Percentiles rank a stretch among this genome's conserved stretches.
phyloP scores from a whole-genome alignment of 768 basidiomycete genomes.

The Boletus huronensis region DNA sequence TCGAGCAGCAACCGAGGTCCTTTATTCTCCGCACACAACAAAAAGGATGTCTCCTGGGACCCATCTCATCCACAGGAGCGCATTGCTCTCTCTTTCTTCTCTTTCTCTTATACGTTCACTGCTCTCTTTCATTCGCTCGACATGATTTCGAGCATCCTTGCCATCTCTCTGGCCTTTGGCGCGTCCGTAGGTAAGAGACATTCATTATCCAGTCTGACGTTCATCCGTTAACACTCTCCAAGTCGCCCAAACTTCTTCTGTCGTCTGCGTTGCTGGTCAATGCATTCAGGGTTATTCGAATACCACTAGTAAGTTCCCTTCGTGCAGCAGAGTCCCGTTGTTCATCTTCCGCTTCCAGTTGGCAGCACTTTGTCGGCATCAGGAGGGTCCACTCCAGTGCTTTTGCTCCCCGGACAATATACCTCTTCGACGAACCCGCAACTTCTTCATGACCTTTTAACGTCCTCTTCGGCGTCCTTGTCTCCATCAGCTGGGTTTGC shows the following conservation, averaged over 20 bases:
- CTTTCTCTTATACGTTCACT: constrained; percentile 17
- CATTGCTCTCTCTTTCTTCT: constrained; percentile 21
- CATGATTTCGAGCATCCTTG: constrained; percentile 41
- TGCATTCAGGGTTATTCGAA: constrained; percentile 79
- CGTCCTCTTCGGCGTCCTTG: constrained; percentile 58
- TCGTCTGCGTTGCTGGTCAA: constrained; percentile 87
- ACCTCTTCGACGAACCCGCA: constrained; percentile 67
- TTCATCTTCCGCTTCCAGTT: constrained; percentile 42
- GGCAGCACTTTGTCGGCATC: constrained; percentile 62
- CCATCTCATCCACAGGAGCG: constrained; percentile 15
- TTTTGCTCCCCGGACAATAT: constrained; percentile 77
- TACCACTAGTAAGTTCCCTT: constrained; percentile 51
- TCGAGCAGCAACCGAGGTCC: constrained; percentile 18
- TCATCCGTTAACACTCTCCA: background rate
- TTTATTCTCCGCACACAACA: constrained; percentile 30
- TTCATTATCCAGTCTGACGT: background rate
- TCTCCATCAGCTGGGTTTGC: constrained; percentile 61
- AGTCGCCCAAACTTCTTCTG: constrained; percentile 59
- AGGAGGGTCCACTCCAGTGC: constrained; percentile 49
- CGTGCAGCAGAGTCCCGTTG: background rate
- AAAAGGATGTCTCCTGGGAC: constrained; percentile 23
- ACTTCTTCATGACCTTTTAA: constrained; percentile 64
- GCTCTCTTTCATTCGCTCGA: constrained; percentile 24
- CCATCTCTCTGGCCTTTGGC: constrained; percentile 35
- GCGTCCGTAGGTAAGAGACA: constrained; percentile 36